These are phyloP conservation scores for Astragalus membranaceus DNA, from an alignment of 306 rosid genomes.

Conservation along the genomic window DNA sequence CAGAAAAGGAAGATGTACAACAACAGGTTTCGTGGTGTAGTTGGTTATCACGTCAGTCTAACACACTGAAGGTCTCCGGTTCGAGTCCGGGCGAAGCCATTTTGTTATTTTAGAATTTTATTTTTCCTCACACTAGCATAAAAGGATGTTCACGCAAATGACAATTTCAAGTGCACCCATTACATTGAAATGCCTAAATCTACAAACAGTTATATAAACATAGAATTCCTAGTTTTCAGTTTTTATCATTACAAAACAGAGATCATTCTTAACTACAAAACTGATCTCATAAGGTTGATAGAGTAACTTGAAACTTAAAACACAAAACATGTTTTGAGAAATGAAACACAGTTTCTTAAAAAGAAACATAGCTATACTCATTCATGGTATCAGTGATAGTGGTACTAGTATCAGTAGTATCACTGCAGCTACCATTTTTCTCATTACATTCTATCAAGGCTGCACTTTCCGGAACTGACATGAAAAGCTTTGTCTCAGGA, in stretches of 20 bases:
- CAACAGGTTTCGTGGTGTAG: conserved; percentile 33
- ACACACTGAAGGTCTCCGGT: conserved; percentile 90
- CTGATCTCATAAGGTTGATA: not conserved
- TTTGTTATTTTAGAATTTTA: not conserved
- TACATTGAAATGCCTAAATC: not conserved
- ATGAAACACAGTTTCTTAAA: conserved; percentile 11
- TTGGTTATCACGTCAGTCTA: conserved; percentile 47
- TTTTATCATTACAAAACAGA: too few relatives aligned
- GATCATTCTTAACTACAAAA: not conserved
- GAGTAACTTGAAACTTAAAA: not conserved
- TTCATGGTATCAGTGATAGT: conserved; percentile 55
- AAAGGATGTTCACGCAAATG: not conserved
- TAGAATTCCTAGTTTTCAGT: too few relatives aligned
- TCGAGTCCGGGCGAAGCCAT: conserved; percentile 69
- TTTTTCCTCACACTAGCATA: not conserved
- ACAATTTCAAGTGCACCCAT: not conserved
- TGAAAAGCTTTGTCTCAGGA: conserved; percentile 60
- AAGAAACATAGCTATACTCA: conserved; percentile 35
- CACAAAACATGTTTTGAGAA: not conserved
- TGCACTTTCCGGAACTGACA: conserved; percentile 44
- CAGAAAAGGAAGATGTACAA: too few relatives aligned
- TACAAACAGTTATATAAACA: not conserved
- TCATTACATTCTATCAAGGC: conserved; percentile 21
- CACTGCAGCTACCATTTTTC: conserved; percentile 35
- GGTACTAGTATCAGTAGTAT: conserved; percentile 46